Evolutionary conservation across 139 green algal genomes (phyloP), one percentile per base, ranked within the genome.

Genomic region (Monoraphidium neglectum): DNA sequence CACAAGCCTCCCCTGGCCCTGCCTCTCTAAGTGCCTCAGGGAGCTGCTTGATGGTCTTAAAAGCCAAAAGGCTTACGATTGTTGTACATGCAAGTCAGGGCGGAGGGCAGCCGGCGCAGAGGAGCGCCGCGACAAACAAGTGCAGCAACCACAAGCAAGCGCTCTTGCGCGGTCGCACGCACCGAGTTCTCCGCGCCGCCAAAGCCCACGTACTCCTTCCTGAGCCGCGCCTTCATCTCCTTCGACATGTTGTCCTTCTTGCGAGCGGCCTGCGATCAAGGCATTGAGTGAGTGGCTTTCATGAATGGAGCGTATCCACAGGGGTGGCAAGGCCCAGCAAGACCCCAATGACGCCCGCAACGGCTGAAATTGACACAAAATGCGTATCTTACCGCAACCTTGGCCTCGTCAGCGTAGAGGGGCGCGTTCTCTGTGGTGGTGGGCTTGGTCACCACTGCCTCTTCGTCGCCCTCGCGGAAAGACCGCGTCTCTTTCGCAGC

Each of bases 171-270:
- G 4, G 36, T 23, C 24, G 5, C 15, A 38, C 83, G 73, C 68
- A 91, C 84, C 82, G 68, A 82, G 81, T 86, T 86, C 49, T 86
- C 82, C 56, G 87, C 65, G 30, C 89, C 89, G 37, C 89, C 89
- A 1, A 91, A 57, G 0, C 83, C 80, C 0, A 83, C 64, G 70
- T 93, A 93, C 82, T 93, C 89, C 43, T 86, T 18, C 0, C 80
- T 64, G n/a, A 93, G 66, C 8, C 70, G 64, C 33, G 74, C 33
- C 83, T 91, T 89, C 82, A 90, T 90, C 75, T 89, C 86, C 72
- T 80, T 82, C 10, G 78, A 87, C 77, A 92, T 49, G 82, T 88
- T 87, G 69, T 79, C 67, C 68, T 85, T n/a, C n/a, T n/a, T n/a
- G n/a, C n/a, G n/a, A n/a, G n/a, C n/a, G n/a, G n/a, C n/a, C n/a